Evolutionary conservation across 805 yeast genomes (phyloP).

Genomic region (Cyberlindnera samutprakarnensis): DNA sequence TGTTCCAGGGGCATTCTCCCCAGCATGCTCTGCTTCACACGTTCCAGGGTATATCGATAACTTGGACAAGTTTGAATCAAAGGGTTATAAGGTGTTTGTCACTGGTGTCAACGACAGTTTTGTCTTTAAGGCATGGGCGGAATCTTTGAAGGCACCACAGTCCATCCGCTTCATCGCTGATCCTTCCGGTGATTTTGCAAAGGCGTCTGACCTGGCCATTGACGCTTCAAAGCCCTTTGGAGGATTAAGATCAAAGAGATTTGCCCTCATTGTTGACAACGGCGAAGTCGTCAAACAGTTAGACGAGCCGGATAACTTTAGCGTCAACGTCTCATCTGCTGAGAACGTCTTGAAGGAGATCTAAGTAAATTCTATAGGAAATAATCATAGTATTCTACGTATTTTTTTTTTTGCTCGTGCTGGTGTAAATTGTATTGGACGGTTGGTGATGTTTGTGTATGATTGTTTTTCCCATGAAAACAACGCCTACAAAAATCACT

Average conservation of each 20-base stretch:
- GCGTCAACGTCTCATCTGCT: slow-evolving; percentile 45
- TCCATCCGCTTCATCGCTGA: slow-evolving; percentile 63
- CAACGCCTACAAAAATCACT: no score
- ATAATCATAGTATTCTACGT: no score
- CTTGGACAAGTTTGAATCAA: slow-evolving; percentile 43
- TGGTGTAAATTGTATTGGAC: background rate
- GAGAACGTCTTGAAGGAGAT: slow-evolving; percentile 27
- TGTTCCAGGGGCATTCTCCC: slow-evolving; percentile 75
- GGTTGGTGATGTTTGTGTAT: no score
- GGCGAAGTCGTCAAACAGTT: slow-evolving; percentile 62
- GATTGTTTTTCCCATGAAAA: no score
- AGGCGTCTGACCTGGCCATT: slow-evolving; percentile 55
- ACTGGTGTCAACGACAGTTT: slow-evolving; percentile 84
- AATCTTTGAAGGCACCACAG: slow-evolving; percentile 17
- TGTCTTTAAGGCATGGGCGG: slow-evolving; percentile 76
- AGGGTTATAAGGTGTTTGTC: slow-evolving; percentile 65
- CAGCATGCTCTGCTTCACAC: slow-evolving; percentile 67
- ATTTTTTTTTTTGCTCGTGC: background rate
- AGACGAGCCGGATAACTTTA: slow-evolving; percentile 76
- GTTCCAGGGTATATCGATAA: slow-evolving; percentile 65
- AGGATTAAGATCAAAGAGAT: slow-evolving; percentile 65
- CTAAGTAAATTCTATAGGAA: slow-evolving; percentile 2
- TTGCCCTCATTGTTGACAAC: slow-evolving; percentile 66
- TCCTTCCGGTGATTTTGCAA: slow-evolving; percentile 66
- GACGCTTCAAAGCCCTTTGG: slow-evolving; percentile 79